A percentile compares a stretch with the other conserved stretches of the same genome.
Conservation (phyloP, 345 rosid species). For the Salix udensis region DNA sequence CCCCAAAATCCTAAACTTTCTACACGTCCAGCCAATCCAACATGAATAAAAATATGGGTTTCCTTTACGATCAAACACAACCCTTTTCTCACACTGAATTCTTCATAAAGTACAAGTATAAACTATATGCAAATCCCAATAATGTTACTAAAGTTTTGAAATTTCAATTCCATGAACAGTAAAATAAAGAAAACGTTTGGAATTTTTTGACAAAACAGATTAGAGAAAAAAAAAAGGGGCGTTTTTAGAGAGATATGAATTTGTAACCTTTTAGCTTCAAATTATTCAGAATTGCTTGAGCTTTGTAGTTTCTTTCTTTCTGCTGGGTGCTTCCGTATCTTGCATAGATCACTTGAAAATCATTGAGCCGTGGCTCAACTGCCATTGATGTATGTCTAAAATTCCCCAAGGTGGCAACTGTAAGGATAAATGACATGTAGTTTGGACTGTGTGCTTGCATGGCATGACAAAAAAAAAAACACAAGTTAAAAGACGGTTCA, state of each 20-base stretch:
- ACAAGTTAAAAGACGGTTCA: too few species aligned
- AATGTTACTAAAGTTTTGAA: background rate
- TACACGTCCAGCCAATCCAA: slow-evolving; percentile 1
- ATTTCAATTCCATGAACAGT: background rate
- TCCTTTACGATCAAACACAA: background rate
- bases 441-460: background rate
- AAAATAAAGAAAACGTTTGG: background rate
- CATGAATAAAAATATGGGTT: background rate
- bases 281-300: background rate
- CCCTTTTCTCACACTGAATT: background rate
- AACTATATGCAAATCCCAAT: background rate
- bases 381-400: background rate
- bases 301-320: background rate
- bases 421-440: background rate
- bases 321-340: background rate
- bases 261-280: slow-evolving; percentile 2
- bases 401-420: background rate
- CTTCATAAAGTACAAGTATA: background rate
- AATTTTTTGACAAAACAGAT: background rate
- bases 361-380: background rate
- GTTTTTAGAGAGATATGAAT: background rate
- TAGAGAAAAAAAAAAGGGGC: background rate
- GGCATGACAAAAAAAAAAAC: background rate
- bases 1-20: background rate
- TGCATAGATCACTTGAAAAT: too few species aligned